A percentile compares a stretch with the other conserved stretches of the same genome.
These are phyloP conservation scores for Fusarium xylarioides DNA, from an alignment of 2,329 filamentous ascomycete genomes.

Conservation along the genomic window DNA sequence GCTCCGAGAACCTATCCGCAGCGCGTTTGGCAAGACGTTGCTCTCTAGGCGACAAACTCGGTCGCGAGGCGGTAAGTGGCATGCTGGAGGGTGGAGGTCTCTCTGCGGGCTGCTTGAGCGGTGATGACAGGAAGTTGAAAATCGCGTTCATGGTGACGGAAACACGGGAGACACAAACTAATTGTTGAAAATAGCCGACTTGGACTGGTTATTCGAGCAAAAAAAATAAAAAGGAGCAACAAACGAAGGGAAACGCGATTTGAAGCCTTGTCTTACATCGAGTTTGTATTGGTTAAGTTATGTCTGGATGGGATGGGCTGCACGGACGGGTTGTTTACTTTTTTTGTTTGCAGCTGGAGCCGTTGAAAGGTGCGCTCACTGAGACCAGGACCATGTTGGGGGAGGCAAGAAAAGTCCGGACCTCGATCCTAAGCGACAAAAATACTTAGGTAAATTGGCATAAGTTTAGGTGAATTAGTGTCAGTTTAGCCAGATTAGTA, in stretches of 20 bases:
- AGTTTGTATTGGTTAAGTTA: background rate
- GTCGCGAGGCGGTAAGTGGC: slow-evolving; percentile 16
- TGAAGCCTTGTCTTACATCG: slow-evolving; percentile 4
- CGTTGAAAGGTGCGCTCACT: background rate
- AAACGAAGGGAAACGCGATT: background rate
- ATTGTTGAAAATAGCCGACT: background rate
- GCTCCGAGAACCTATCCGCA: slow-evolving; percentile 3
- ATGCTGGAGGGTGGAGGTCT: slow-evolving; percentile 14
- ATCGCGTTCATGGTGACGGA: slow-evolving; percentile 12
- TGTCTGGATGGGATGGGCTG: background rate
- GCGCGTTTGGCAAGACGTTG: slow-evolving; percentile 19
- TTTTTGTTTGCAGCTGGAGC: background rate
- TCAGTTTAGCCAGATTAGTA: background rate
- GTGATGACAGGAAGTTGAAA: slow-evolving; percentile 34
- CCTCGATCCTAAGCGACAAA: background rate
- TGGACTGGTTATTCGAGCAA: background rate
- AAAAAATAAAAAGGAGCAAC: background rate
- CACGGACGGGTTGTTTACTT: slow-evolving; percentile 10
- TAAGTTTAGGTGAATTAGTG: no score
- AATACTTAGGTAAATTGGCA: accelerated
- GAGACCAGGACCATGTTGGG: background rate
- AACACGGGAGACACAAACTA: background rate
- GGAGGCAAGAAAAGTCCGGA: background rate
- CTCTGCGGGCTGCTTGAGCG: slow-evolving; percentile 29
- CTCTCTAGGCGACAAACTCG: slow-evolving; percentile 29